These are phyloP conservation scores for Phaeosphaeria sp. DNA, from an alignment of 2,329 filamentous ascomycete genomes.

Conservation along the genomic window DNA sequence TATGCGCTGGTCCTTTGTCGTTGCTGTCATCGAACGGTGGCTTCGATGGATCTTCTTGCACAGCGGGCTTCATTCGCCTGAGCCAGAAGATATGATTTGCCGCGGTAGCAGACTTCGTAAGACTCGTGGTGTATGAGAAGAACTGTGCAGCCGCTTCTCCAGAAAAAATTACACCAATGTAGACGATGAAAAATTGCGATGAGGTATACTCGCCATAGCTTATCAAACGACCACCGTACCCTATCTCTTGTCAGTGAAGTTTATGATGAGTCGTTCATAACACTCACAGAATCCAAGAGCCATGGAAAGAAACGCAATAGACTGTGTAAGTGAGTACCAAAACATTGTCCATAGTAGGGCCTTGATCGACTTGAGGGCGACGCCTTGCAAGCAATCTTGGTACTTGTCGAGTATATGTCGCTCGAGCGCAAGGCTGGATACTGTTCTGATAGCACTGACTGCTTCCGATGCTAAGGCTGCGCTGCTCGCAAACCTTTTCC, in stretches of 20 bases:
- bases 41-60: slow-evolving; percentile 45
- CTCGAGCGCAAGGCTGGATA: slow-evolving; percentile 89
- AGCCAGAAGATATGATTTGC: slow-evolving; percentile 63
- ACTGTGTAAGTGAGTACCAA: slow-evolving; percentile 85
- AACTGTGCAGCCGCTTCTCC: slow-evolving; percentile 78
- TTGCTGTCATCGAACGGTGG: slow-evolving; percentile 40
- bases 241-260: slow-evolving; percentile 35
- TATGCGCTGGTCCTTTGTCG: slow-evolving; percentile 41
- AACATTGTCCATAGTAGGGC: slow-evolving; percentile 75
- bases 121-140: slow-evolving; percentile 93
- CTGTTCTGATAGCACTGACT: slow-evolving; percentile 90
- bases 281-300: slow-evolving; percentile 46
- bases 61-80: slow-evolving; percentile 44
- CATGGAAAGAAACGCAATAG: slow-evolving; percentile 62
- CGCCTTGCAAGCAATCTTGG: slow-evolving; percentile 64
- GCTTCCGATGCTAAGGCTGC: slow-evolving; percentile 92
- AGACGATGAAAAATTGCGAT: slow-evolving; percentile 93
- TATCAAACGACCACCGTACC: slow-evolving; percentile 47
- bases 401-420: slow-evolving; percentile 76
- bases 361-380: slow-evolving; percentile 63
- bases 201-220: slow-evolving; percentile 62
- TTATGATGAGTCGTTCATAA: slow-evolving; percentile 63
- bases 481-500: slow-evolving; percentile 59
- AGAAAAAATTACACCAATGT: slow-evolving; percentile 59
- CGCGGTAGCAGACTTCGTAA: slow-evolving; percentile 93